Conservation (phyloP, 768 basidiomycete genomes). For the Pilatotrama ljubarskyi region DNA sequence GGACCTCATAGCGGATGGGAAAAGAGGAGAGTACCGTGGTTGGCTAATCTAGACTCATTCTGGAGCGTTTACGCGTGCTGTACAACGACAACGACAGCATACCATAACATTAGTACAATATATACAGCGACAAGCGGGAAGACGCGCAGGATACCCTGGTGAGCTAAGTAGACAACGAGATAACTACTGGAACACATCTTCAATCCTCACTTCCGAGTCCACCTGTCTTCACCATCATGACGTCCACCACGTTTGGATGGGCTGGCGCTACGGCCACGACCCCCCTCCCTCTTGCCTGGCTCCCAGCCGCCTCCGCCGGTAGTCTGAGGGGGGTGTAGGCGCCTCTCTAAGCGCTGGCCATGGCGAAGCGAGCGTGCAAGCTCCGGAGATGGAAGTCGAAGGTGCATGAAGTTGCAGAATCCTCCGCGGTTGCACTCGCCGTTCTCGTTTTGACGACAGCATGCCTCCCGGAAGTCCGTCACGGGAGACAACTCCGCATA, state of each 20-base stretch:
- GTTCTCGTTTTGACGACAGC: slow-evolving; percentile 98
- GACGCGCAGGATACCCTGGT: neutral
- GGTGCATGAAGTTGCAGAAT: slow-evolving; percentile 99
- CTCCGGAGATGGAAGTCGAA: slow-evolving; percentile 83
- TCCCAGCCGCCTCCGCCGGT: slow-evolving; percentile 82
- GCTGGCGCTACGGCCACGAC: slow-evolving; percentile 72
- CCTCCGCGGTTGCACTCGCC: slow-evolving; percentile 98
- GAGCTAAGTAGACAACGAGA: neutral
- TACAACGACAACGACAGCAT: neutral
- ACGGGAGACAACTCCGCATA: slow-evolving; percentile 98
- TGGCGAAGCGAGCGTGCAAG: slow-evolving; percentile 76
- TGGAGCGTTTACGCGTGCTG: neutral
- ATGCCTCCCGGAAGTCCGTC: slow-evolving; percentile 98
- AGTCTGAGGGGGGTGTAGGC: slow-evolving; percentile 64
- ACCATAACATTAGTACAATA: slow-evolving; percentile 3
- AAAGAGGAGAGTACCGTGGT: slow-evolving; percentile 54
- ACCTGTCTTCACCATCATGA: slow-evolving; percentile 68
- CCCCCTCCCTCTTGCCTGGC: slow-evolving; percentile 66
- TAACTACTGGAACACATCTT: neutral
- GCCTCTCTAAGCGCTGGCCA: slow-evolving; percentile 83
- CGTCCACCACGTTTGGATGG: slow-evolving; percentile 61
- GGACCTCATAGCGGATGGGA: slow-evolving; percentile 42
- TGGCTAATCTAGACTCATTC: slow-evolving; percentile 57
- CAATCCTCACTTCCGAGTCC: slow-evolving; percentile 36
- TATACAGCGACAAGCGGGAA: neutral